These are phyloP conservation scores for Backusella luteola DNA, from an alignment of 192 early-diverging fungal genomes.

Conservation along the genomic window DNA sequence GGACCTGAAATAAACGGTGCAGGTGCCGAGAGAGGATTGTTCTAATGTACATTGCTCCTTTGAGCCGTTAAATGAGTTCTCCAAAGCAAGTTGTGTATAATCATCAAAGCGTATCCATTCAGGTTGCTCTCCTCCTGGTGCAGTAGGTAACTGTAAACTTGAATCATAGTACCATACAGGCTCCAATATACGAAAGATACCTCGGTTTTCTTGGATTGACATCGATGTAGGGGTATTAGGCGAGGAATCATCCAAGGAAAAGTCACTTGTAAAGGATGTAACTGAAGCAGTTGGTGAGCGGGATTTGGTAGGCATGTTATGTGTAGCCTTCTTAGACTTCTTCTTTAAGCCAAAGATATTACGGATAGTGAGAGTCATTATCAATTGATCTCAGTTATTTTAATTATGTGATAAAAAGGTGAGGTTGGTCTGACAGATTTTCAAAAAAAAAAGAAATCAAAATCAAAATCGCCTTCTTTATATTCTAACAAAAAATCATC, in stretches of 20 bases:
- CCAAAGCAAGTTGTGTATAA: slow-evolving; percentile 1
- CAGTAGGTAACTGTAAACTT: neutral
- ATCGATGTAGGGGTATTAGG: slow-evolving; percentile 13
- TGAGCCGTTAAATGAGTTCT: neutral
- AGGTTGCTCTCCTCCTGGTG: neutral
- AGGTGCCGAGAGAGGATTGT: neutral
- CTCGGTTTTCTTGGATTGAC: slow-evolving; percentile 9
- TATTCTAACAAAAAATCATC: neutral
- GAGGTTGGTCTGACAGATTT: neutral
- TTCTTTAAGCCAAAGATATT: neutral
- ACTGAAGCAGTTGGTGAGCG: slow-evolving; percentile 20
- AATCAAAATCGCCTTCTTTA: neutral
- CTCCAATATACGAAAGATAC: slow-evolving; percentile 27
- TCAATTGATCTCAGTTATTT: neutral
- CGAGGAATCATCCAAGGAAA: neutral
- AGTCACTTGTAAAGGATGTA: slow-evolving; percentile 6
- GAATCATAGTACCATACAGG: slow-evolving; percentile 15
- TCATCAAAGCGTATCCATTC: slow-evolving; percentile 20
- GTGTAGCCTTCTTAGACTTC: neutral
- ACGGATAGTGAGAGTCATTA: neutral
- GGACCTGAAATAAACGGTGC: slow-evolving; percentile 17
- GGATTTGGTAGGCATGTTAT: neutral
- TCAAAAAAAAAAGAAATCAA: neutral
- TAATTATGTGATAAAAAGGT: neutral
- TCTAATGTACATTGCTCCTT: neutral